Evolutionary conservation across 345 rosid genomes (phyloP), one percentile per base, ranked within the genome.

Genomic region (Carallia brachiata): DNA sequence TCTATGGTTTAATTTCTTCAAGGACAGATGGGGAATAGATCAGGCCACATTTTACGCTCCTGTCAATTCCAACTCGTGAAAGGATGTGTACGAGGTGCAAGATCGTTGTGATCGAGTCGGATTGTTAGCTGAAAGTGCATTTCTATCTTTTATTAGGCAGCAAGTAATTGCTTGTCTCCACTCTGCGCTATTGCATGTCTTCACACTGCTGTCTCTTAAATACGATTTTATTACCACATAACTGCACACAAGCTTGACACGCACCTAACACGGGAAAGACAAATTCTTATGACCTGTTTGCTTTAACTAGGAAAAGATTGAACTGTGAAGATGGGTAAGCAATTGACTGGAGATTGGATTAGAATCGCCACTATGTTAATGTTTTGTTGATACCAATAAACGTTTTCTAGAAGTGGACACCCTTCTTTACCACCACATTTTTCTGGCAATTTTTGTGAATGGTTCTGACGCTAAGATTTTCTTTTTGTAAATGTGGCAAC

Each of bases 101-200:
- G 84, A 85, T 63, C 88, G 87, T 18, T 77, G 89, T 57, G 89
- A 82, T 73, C 88, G 88, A 16, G 64, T 85, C 27, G 92, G 92
- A 69, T 54, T 80, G 90, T 86, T 78, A 75, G 87, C 75, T 57
- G 1, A 27, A 52, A 56, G 48, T 53, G 39, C 15, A 27, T 27
- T 68, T 12, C 47, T 12, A 19, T 32, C 6, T 32, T 54, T 4
- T 18, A 1, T 57, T 16, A 27, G 12, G 54, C 50, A 4, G 16
- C 16, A 34, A 9, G 16, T 16, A 27, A 3, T 0, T 5, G 50
- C 4, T 28, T 44, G 31, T 8, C 65, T 13, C 8, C 36, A 27
- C 15, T 1, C 34, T 47, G 54, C 54, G 10, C 8, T 34, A 36
- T 44, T 44, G 16, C 50, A 2, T 13, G 2, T 44, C 16, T 12